Percentiles rank a stretch among this genome's conserved stretches.
phyloP scores from a whole-genome alignment of 495 filamentous ascomycete species.

The Sordaria brevicollis region DNA sequence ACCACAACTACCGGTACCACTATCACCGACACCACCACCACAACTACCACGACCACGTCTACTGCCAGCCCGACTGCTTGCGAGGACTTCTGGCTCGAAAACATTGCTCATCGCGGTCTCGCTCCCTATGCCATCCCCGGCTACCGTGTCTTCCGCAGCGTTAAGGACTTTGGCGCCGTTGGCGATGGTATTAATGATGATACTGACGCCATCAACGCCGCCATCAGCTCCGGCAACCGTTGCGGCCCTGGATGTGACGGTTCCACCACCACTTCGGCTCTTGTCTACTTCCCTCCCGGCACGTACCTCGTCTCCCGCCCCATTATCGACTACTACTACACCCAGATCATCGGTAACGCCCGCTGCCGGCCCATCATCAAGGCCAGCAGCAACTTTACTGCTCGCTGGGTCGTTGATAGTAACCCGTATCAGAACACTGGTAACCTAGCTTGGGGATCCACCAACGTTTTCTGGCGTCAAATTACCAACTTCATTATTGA shows the following conservation, averaged over 20 bases:
- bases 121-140: slow-evolving; percentile 29
- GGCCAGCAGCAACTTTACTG: slow-evolving; percentile 49
- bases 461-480: slow-evolving; percentile 69
- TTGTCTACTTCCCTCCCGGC: slow-evolving; percentile 70
- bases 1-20: slow-evolving; percentile 2
- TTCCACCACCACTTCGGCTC: slow-evolving; percentile 57
- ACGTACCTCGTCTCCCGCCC: slow-evolving; percentile 60
- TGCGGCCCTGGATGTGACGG: slow-evolving; percentile 71
- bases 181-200: slow-evolving; percentile 69
- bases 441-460: slow-evolving; percentile 35
- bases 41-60: slow-evolving; percentile 1
- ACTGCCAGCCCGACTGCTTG: slow-evolving; percentile 8
- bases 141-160: slow-evolving; percentile 48
- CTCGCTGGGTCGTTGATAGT: slow-evolving; percentile 52
- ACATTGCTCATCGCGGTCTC: slow-evolving; percentile 36
- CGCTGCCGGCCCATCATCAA: slow-evolving; percentile 54
- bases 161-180: slow-evolving; percentile 47
- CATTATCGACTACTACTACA: slow-evolving; percentile 56
- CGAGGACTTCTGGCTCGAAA: slow-evolving; percentile 35
- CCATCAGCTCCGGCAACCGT: slow-evolving; percentile 62
- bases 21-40: not conserved
- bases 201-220: slow-evolving; percentile 70
- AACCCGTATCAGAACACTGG: slow-evolving; percentile 30
- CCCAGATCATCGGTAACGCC: slow-evolving; percentile 60
- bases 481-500: slow-evolving; percentile 68